Conservation (phyloP, 1,139 yeast genomes). For the Zygosaccharomyces pseudobailii region DNA sequence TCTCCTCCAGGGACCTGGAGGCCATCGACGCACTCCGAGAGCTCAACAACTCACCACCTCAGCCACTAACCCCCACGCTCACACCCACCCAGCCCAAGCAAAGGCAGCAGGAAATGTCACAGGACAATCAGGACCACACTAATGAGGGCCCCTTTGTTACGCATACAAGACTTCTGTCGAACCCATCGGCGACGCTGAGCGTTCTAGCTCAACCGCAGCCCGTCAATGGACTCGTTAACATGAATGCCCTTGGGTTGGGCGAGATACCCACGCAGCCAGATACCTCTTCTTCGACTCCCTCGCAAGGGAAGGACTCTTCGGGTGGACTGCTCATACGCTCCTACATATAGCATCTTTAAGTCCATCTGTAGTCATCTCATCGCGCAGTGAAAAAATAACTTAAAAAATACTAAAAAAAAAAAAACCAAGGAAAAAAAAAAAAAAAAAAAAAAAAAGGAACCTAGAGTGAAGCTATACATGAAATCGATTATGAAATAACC, state of each 20-base stretch:
- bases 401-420: background rate
- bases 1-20: constrained; percentile 13
- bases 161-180: constrained; percentile 3
- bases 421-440: background rate
- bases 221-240: background rate
- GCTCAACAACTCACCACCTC: constrained; percentile 15
- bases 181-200: constrained; percentile 3
- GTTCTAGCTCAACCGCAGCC: constrained; percentile 3
- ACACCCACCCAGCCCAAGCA: constrained; percentile 6
- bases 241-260: constrained; percentile 1
- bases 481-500: background rate
- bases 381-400: constrained; percentile 1
- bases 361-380: constrained; percentile 1
- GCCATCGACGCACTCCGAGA: constrained; percentile 17
- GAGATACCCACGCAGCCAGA: background rate
- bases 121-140: background rate
- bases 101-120: background rate
- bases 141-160: constrained; percentile 3
- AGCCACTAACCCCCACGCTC: constrained; percentile 6
- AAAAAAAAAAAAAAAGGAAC: background rate
- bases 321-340: constrained; percentile 2
- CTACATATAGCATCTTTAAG: constrained; percentile 2
- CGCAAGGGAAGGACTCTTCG: background rate
- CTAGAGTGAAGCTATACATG: background rate
- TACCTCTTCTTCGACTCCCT: background rate